Base-by-base conservation (phyloP, 2,329 filamentous ascomycete genomes). In the Dactylellina leptospora region DNA sequence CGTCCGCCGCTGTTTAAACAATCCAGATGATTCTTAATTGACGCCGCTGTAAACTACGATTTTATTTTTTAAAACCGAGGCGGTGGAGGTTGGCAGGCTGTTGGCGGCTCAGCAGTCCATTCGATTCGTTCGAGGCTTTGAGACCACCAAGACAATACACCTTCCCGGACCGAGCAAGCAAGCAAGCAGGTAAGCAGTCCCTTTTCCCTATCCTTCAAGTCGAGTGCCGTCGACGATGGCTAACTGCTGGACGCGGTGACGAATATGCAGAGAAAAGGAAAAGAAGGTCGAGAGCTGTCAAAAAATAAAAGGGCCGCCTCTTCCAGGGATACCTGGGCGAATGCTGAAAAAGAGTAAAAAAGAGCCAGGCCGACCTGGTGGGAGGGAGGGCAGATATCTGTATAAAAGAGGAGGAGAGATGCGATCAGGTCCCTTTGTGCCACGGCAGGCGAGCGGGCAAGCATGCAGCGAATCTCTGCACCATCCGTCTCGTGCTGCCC, bases 61-160 rank as follows among this genome's bases (percentile, higher is more conserved):
- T 59, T 72, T 47, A 63, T 59, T 53, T 60, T 71, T 53, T 23
- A 33, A 53, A 59, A 6, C 30, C 40, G 3, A 33, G 38, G 38
- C 27, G 27, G 22, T 30, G 40, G 55, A 58, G 58, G 53, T 58
- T 50, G 64, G 28, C 11, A 18, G 23, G 25, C 6, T 8, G 55
- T 18, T 27, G 68, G 68, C 68, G 68, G 68, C 33, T 72, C 68
- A 72, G 68, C 54, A 48, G 38, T 23, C 38, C 59, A 50, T 72
- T 64, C 68, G 59, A 72, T 72, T 72, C 59, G 68, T 71, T 50
- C 66, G 9, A 51, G 54, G 53, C 62, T 23, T 25, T 40, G 23
- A 58, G 6, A n/a, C n/a, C n/a, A n/a, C n/a, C n/a, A n/a, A n/a
- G n/a, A n/a, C n/a, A n/a, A n/a, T n/a, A n/a, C n/a, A n/a, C 9